These are phyloP conservation scores for Fraxinus sp. DNA, from an alignment of 305 asterid species.

Conservation along the genomic window DNA sequence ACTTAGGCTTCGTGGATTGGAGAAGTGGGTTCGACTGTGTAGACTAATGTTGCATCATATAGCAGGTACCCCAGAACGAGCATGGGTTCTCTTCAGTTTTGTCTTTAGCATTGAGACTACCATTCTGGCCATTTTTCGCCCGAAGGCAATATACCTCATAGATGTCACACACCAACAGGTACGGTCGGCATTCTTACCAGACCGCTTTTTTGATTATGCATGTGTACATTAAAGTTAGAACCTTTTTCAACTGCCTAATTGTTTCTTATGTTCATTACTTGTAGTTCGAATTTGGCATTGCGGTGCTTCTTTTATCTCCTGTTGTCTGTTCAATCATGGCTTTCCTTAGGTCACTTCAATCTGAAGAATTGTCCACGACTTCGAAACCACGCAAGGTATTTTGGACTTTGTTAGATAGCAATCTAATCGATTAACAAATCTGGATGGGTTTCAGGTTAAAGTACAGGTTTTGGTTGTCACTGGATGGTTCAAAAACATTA, in stretches of 20 bases:
- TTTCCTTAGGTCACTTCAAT: constrained; percentile 93
- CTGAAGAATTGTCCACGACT: constrained; percentile 91
- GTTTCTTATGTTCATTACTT: constrained; percentile 23
- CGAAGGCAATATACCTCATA: constrained; percentile 65
- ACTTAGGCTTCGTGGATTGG: constrained; percentile 84
- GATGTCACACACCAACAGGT: constrained; percentile 93
- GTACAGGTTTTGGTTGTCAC: not conserved
- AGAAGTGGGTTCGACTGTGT: constrained; percentile 86
- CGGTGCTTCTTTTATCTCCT: constrained; percentile 88
- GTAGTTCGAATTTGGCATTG: constrained; percentile 97
- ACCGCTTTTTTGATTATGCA: constrained; percentile 18
- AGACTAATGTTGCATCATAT: constrained; percentile 76
- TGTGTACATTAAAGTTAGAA: constrained; percentile 7
- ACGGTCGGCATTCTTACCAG: constrained; percentile 19
- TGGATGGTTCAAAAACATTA: not conserved
- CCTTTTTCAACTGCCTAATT: constrained; percentile 17
- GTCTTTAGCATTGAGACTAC: constrained; percentile 85
- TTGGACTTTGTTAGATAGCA: not conserved
- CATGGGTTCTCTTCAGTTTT: constrained; percentile 96
- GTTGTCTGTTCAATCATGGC: constrained; percentile 99
- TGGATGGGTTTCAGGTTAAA: not conserved
- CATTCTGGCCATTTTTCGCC: constrained; percentile 81
- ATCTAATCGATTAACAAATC: not conserved
- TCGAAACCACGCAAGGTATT: constrained; percentile 94
- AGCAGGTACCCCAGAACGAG: constrained; percentile 94